Conservation (phyloP, 1,284 basidiomycete genomes). For the Leccinum subrobustum region DNA sequence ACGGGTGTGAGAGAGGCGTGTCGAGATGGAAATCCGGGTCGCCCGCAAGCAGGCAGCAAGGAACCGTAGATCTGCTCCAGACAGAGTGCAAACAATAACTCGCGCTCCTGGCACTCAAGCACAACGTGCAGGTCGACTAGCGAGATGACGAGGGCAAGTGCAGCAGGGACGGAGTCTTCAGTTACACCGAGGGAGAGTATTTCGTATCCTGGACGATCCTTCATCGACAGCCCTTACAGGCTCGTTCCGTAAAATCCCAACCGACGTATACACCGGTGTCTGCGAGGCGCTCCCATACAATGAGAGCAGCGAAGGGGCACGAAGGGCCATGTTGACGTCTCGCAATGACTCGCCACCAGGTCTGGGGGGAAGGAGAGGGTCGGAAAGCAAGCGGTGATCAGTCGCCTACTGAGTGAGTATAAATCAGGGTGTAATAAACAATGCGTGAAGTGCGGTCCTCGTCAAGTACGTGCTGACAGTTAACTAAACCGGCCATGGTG, state of each 20-base stretch:
- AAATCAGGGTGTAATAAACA: constrained; percentile 36
- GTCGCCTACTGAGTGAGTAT: constrained; percentile 28
- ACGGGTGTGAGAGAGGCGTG: constrained; percentile 2
- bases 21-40: constrained; percentile 10
- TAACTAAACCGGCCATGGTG: constrained; percentile 22
- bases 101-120: constrained; percentile 27
- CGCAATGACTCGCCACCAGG: constrained; percentile 23
- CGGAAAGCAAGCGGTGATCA: constrained; percentile 36
- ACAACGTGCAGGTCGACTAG: constrained; percentile 28
- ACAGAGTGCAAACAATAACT: constrained; percentile 10
- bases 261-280: constrained; percentile 9
- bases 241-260: constrained; percentile 12
- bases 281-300: constrained; percentile 29
- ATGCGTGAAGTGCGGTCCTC: constrained; percentile 29
- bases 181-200: neutral
- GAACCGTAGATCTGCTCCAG: constrained; percentile 7
- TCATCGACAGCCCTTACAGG: constrained; percentile 16
- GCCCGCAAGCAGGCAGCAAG: constrained; percentile 28
- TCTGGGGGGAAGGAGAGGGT: constrained; percentile 16
- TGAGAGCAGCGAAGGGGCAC: constrained; percentile 17
- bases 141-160: constrained; percentile 29
- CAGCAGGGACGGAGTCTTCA: constrained; percentile 9
- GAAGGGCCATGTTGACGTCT: constrained; percentile 15
- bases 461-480: constrained; percentile 19
- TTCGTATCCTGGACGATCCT: constrained; percentile 13